Percentiles rank a stretch among this genome's conserved stretches.
phyloP scores from a whole-genome alignment of 768 basidiomycete genomes.

The Harrya chromipes region DNA sequence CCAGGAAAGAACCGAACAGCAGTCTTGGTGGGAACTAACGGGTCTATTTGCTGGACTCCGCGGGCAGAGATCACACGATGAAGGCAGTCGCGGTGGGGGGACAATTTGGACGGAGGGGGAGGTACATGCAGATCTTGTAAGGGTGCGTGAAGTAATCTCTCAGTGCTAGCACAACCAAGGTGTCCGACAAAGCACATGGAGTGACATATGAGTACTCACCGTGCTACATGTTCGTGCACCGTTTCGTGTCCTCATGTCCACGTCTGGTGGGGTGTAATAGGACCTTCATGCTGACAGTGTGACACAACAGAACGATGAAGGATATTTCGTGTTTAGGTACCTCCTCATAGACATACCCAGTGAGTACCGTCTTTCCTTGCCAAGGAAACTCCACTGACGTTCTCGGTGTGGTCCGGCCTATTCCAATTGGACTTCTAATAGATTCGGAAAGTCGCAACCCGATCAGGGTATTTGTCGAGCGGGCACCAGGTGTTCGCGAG shows the following conservation, averaged over 20 bases:
- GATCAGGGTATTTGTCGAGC: constrained; percentile 68
- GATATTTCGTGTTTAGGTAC: constrained; percentile 76
- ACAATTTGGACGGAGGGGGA: constrained; percentile 68
- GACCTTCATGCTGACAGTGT: constrained; percentile 8
- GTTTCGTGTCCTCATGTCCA: constrained; percentile 1
- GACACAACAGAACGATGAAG: constrained; percentile 59
- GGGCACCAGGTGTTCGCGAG: constrained; percentile 61
- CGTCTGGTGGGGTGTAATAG: constrained; percentile 2
- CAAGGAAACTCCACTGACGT: neutral
- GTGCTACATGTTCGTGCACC: constrained; percentile 1
- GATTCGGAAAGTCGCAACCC: constrained; percentile 62
- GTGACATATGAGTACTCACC: neutral
- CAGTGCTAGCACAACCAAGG: neutral
- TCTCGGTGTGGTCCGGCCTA: constrained; percentile 4
- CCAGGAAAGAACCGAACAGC: constrained; percentile 30
- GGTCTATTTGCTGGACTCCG: constrained; percentile 68
- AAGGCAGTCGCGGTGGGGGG: constrained; percentile 36
- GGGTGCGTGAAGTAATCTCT: constrained; percentile 43
- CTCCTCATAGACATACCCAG: constrained; percentile 78
- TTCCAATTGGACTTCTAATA: constrained; percentile 27
- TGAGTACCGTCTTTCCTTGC: constrained; percentile 39
- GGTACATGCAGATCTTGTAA: constrained; percentile 74
- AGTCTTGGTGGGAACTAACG: constrained; percentile 51
- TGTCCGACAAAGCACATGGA: neutral
- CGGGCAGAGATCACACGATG: constrained; percentile 35